Conservation (phyloP, 2,329 filamentous ascomycete species). For the Xylaria sp. region DNA sequence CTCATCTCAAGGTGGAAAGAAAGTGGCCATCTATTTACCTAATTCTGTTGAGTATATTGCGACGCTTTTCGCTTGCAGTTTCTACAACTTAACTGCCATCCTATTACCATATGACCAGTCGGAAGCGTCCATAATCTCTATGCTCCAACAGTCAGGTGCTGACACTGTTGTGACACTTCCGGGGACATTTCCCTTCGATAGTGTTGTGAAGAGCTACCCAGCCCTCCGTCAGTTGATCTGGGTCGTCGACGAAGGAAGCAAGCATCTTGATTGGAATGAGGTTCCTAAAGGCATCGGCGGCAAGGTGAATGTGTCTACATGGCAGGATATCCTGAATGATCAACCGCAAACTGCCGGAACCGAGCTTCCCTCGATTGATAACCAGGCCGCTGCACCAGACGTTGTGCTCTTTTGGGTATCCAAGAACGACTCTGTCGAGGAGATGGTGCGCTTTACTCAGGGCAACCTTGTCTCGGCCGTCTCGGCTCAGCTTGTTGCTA, state of each 20-base stretch:
- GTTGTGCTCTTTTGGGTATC: slow-evolving; percentile 75
- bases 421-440: slow-evolving; percentile 63
- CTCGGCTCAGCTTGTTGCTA: slow-evolving; percentile 77
- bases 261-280: slow-evolving; percentile 95
- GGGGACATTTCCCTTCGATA: slow-evolving; percentile 84
- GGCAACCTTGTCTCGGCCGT: slow-evolving; percentile 88
- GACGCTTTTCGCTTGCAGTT: slow-evolving; percentile 86
- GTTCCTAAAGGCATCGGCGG: slow-evolving; percentile 80
- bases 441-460: slow-evolving; percentile 85
- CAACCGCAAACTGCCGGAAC: slow-evolving; percentile 66
- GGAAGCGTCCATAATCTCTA: slow-evolving; percentile 73
- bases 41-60: slow-evolving; percentile 91
- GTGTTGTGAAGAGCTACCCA: slow-evolving; percentile 74
- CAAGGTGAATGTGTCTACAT: slow-evolving; percentile 84
- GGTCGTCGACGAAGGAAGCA: slow-evolving; percentile 91
- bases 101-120: slow-evolving; percentile 85
- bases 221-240: slow-evolving; percentile 83
- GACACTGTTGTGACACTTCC: slow-evolving; percentile 87
- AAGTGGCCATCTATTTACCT: slow-evolving; percentile 88
- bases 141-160: slow-evolving; percentile 78
- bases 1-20: slow-evolving; percentile 75
- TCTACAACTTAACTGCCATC: slow-evolving; percentile 87
- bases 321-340: slow-evolving; percentile 88
- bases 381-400: slow-evolving; percentile 63
- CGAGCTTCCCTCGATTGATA: slow-evolving; percentile 73